phyloP scores from a whole-genome alignment of 2,329 filamentous ascomycete genomes.

The Trichoderma pleuroti region DNA sequence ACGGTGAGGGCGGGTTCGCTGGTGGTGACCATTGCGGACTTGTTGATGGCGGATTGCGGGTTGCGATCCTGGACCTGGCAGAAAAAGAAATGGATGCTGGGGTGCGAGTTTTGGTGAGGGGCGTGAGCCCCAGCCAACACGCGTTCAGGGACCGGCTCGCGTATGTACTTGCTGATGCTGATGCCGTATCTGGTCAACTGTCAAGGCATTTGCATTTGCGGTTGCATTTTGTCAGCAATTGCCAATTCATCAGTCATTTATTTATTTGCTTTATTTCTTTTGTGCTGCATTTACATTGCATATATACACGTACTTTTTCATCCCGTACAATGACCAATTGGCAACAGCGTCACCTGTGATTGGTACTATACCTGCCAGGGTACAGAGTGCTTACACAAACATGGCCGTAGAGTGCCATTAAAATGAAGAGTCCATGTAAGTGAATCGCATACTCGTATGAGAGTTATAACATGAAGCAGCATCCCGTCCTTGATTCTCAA shows the following conservation, averaged over 20 bases:
- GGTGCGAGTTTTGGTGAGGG: constrained; percentile 8
- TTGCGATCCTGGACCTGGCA: not conserved
- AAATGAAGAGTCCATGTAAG: not conserved
- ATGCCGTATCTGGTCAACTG: not conserved
- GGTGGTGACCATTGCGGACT: constrained; percentile 2
- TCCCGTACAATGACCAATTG: not conserved
- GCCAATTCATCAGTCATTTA: not conserved
- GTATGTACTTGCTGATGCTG: not conserved
- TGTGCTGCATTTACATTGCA: not conserved
- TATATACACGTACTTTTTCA: not conserved
- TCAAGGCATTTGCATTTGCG: not conserved
- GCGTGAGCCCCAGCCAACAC: constrained; percentile 10
- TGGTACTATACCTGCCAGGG: not conserved
- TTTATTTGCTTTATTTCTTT: not conserved
- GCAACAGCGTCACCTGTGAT: not conserved
- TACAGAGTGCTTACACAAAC: not conserved
- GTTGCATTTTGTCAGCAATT: no score
- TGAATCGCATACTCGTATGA: not conserved
- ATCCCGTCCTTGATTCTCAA: not conserved
- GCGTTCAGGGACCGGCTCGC: no score
- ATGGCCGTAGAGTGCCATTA: not conserved
- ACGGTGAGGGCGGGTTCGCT: constrained; percentile 7
- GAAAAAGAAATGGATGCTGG: not conserved
- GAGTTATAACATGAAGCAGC: not conserved
- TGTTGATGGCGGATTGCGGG: not conserved